Percentiles rank a stretch among this genome's conserved stretches.
Conservation (phyloP, 768 basidiomycete genomes). For the Pulveroboletus sp. region DNA sequence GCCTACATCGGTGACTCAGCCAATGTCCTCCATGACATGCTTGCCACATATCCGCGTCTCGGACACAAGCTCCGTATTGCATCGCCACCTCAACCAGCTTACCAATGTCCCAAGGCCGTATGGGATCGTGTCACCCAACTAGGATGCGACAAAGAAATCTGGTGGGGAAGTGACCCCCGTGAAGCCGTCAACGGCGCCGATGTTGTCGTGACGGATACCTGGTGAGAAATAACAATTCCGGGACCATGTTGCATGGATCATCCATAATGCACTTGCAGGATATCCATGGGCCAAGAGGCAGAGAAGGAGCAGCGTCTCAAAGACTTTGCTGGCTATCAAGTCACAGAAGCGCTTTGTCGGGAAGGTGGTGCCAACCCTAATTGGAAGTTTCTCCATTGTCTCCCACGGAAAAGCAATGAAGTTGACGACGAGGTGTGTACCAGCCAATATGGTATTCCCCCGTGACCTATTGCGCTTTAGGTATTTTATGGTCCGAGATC, state of each 20-base stretch:
- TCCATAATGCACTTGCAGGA: slow-evolving; percentile 45
- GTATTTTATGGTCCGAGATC: slow-evolving; percentile 93
- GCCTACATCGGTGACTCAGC: slow-evolving; percentile 94
- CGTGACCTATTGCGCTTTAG: slow-evolving; percentile 31
- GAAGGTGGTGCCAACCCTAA: slow-evolving; percentile 77
- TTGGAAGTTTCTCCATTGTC: slow-evolving; percentile 95
- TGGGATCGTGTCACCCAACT: slow-evolving; percentile 79
- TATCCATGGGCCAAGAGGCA: slow-evolving; percentile 98
- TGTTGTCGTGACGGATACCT: slow-evolving; percentile 96
- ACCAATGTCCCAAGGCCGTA: slow-evolving; percentile 67
- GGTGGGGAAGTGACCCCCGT: slow-evolving; percentile 72
- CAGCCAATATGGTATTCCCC: not conserved
- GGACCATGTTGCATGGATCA: not conserved
- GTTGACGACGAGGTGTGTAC: slow-evolving; percentile 86
- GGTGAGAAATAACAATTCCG: slow-evolving; percentile 42
- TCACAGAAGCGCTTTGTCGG: slow-evolving; percentile 82
- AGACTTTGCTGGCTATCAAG: slow-evolving; percentile 90
- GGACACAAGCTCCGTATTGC: slow-evolving; percentile 87
- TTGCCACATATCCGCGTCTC: slow-evolving; percentile 88
- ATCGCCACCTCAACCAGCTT: slow-evolving; percentile 55
- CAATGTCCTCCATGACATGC: slow-evolving; percentile 96
- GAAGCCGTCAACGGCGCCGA: slow-evolving; percentile 89
- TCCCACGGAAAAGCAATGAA: slow-evolving; percentile 89
- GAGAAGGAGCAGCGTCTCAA: slow-evolving; percentile 82
- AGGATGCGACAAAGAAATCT: slow-evolving; percentile 65